phyloP scores from a whole-genome alignment of 2,329 filamentous ascomycete genomes.

The Colletotrichum higginsianum region DNA sequence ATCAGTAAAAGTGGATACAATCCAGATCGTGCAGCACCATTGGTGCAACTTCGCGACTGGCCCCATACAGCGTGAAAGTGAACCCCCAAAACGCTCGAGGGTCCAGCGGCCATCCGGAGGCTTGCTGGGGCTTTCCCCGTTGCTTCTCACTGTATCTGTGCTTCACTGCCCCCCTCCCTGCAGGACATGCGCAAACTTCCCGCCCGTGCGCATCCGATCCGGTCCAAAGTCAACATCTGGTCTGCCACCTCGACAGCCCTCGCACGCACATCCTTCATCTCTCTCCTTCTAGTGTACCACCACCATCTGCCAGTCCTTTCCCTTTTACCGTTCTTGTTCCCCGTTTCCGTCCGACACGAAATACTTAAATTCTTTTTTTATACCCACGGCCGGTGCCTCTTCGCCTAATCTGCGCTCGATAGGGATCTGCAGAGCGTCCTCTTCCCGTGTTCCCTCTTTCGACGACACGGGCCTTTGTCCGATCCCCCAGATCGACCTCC shows the following conservation, averaged over 20 bases:
- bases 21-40: conserved; percentile 3
- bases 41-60: conserved; percentile 6
- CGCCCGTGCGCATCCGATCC: conserved; percentile 35
- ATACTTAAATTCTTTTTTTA: conserved; percentile 34
- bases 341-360: neutral
- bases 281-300: conserved; percentile 28
- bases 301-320: conserved; percentile 16
- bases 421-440: conserved; percentile 31
- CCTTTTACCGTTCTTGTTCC: conserved; percentile 4
- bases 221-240: conserved; percentile 36
- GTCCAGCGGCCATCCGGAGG: neutral
- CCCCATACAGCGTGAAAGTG: neutral
- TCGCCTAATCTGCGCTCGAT: conserved; percentile 7
- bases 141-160: conserved; percentile 25
- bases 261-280: conserved; percentile 23
- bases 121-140: conserved; percentile 26
- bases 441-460: conserved; percentile 26
- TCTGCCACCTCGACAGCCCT: conserved; percentile 39
- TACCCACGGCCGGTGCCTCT: conserved; percentile 23
- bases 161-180: conserved; percentile 29
- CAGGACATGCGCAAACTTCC: conserved; percentile 41
- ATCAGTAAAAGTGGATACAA: neutral
- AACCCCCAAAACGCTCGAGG: conserved; percentile 10
- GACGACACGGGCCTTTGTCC: conserved; percentile 31
- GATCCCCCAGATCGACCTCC: conserved; percentile 25